Evolutionary conservation across 306 rosid species (phyloP).

Genomic region (Cucurbita maxima): DNA sequence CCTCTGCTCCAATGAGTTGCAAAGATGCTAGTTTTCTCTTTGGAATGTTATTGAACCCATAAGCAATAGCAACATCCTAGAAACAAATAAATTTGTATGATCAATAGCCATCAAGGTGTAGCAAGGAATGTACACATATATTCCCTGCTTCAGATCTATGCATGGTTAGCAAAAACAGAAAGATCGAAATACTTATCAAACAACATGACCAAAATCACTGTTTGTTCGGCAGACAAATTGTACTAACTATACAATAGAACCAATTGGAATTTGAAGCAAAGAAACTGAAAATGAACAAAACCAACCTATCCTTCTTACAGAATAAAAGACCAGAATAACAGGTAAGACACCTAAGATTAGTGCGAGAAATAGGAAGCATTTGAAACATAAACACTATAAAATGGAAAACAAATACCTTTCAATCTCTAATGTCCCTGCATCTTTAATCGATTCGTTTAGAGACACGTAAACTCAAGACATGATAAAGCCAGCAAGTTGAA

Average conservation of each 20-base stretch:
- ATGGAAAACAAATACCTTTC: not conserved
- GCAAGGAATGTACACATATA: conserved; percentile 4
- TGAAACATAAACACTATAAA: not conserved
- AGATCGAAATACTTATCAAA: too few species aligned
- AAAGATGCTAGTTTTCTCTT: conserved; percentile 53
- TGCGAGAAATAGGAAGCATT: too few species aligned
- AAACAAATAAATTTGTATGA: not conserved
- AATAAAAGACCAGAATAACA: too few species aligned
- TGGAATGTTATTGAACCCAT: conserved; percentile 62
- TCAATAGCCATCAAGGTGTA: not conserved
- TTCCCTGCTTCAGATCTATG: not conserved
- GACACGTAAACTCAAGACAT: not conserved
- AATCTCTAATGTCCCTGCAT: not conserved
- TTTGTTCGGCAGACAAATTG: too few species aligned
- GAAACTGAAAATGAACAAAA: too few species aligned
- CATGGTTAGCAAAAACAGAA: too few species aligned
- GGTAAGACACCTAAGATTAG: too few species aligned
- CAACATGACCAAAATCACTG: too few species aligned
- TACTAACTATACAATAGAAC: too few species aligned
- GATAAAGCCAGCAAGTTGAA: not conserved
- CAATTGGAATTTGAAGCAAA: too few species aligned
- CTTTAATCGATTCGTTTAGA: not conserved
- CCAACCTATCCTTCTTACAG: too few species aligned
- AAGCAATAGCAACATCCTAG: conserved; percentile 92
- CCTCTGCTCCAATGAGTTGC: conserved; percentile 67